Evolutionary conservation across 2,329 filamentous ascomycete genomes (phyloP).

Genomic region (Sclerotinia minor): DNA sequence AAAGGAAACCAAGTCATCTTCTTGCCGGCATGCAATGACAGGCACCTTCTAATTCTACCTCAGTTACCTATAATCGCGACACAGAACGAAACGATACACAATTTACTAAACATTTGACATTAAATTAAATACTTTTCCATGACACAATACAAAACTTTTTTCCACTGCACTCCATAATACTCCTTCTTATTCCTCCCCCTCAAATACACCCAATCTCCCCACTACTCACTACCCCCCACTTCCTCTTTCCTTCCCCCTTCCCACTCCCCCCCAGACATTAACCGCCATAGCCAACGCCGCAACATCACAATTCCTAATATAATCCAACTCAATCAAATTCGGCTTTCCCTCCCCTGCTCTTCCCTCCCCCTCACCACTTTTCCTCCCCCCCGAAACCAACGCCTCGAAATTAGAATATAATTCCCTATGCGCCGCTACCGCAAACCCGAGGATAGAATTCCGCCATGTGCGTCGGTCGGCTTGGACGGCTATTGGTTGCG

Average conservation of each 20-base stretch:
- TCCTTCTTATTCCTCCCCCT: neutral
- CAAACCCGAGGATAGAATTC: conserved; percentile 5
- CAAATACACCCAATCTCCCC: neutral
- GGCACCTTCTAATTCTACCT: neutral
- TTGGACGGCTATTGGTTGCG: neutral
- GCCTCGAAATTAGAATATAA: neutral
- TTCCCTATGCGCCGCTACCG: neutral
- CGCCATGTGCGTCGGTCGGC: neutral
- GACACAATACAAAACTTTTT: neutral
- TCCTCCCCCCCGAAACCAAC: neutral
- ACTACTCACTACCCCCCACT: too few species aligned
- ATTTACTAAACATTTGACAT: neutral
- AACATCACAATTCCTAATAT: neutral
- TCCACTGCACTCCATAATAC: neutral
- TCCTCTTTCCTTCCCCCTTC: too few species aligned
- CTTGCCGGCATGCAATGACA: neutral
- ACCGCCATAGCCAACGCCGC: conserved; percentile 9
- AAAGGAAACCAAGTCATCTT: neutral
- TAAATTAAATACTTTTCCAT: neutral
- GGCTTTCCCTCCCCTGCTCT: neutral
- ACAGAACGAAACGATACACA: neutral
- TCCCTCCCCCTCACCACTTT: too few species aligned
- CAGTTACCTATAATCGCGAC: neutral
- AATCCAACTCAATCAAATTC: conserved; percentile 14
- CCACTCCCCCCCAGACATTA: neutral